Conservation (phyloP, 768 basidiomycete species). For the Leucosporidium creatinivorum region DNA sequence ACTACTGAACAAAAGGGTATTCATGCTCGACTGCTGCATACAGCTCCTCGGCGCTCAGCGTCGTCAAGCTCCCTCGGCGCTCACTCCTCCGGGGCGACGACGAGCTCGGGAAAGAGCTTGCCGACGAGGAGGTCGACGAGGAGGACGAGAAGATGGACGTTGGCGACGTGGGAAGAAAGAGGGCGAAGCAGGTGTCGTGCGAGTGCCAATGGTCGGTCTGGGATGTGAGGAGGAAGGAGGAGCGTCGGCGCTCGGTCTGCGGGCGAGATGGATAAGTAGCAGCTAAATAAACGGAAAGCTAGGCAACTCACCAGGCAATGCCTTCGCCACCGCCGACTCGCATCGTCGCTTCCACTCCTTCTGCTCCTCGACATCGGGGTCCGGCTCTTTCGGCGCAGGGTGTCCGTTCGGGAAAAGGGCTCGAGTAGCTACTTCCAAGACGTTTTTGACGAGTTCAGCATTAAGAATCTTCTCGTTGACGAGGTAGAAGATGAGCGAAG, state of each 20-base stretch:
- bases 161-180: constrained; percentile 52
- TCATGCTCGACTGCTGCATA: no score
- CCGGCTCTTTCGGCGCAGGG: constrained; percentile 63
- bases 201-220: constrained; percentile 7
- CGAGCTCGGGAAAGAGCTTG: constrained; percentile 70
- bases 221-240: not conserved
- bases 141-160: constrained; percentile 66
- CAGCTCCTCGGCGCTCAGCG: no score
- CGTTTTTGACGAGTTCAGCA: constrained; percentile 50
- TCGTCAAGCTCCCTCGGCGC: no score
- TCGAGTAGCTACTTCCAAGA: constrained; percentile 55
- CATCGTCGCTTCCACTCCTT: constrained; percentile 49
- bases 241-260: not conserved
- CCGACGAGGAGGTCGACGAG: constrained; percentile 66
- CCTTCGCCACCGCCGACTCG: constrained; percentile 44
- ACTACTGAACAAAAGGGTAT: no score
- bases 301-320: constrained; percentile 48
- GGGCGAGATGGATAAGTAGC: constrained; percentile 8
- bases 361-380: constrained; percentile 73
- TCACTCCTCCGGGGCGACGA: constrained; percentile 34
- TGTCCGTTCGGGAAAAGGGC: constrained; percentile 79
- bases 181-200: constrained; percentile 37
- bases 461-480: constrained; percentile 54
- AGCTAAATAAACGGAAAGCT: no score
- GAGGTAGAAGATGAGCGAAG: constrained; percentile 62